Evolutionary conservation across 2,329 filamentous ascomycete species (phyloP), one percentile per base, ranked within the genome.

Genomic region (Ampelomyces quisqualis): DNA sequence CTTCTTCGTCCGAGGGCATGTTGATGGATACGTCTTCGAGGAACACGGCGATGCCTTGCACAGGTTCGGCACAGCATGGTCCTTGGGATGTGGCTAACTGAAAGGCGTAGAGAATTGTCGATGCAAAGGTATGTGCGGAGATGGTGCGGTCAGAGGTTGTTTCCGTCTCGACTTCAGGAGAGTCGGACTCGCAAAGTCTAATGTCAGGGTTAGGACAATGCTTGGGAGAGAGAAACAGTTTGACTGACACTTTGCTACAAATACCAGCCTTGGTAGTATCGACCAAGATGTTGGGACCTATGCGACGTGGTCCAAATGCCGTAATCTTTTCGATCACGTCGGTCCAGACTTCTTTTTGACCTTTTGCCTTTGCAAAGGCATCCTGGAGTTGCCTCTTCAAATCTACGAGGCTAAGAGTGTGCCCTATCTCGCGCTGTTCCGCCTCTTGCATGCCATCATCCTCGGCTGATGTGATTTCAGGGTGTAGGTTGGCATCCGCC

Each of bases 41-140:
- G 66, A 95, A 86, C 33, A 97, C 87, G 27, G 90, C 93, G 17
- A 96, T 79, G 34, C 93, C 93, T 71, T 96, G 91, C 33, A 96
- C 83, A 0, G 93, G 91, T 65, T 98, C 93, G 57, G 88, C 80
- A 69, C 93, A 97, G 35, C 97, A 79, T 0, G 93, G 90, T 0
- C 93, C 93, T 69, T 95, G 89, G 15, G 83, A 80, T 1, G 85
- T 94, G 26, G 89, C 86, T 11, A 97, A 84, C 67, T 98, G 93
- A 77, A 98, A 98, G 33, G 88, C 90, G 65, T 98, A 90, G 7
- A 82, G 77, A 49, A 97, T 87, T 65, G 95, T 97, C 73, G 97
- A 91, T 42, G 84, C 82, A 52, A 97, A 84, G 59, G 93, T 85
- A 34, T 77, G 76, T 3, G 84, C 75, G 39, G 76, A 71, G 28